Percentiles rank a stretch among this genome's conserved stretches.
These are phyloP conservation scores for Solanum ahanhuiri DNA, from an alignment of 257 asterid genomes.

Conservation along the genomic window DNA sequence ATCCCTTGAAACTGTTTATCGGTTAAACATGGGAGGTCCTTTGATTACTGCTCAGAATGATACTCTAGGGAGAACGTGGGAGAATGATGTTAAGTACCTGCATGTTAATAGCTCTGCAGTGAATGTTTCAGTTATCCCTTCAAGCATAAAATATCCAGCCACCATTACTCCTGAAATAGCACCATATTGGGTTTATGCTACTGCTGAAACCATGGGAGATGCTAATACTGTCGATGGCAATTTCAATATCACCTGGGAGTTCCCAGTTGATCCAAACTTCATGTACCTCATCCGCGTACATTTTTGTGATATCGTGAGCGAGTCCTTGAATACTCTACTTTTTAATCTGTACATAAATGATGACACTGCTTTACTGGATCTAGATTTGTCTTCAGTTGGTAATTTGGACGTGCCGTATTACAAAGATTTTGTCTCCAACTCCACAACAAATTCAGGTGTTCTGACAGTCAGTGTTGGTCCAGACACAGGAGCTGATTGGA, in stretches of 20 bases:
- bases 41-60: constrained; percentile 55
- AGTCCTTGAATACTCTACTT: constrained; percentile 38
- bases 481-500: constrained; percentile 25
- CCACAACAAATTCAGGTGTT: constrained; percentile 23
- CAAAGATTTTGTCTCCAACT: constrained; percentile 36
- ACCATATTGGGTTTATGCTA: constrained; percentile 54
- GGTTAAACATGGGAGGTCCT: constrained; percentile 74
- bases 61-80: constrained; percentile 68
- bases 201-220: constrained; percentile 75
- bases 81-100: constrained; percentile 58
- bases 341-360: constrained; percentile 48
- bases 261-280: constrained; percentile 49
- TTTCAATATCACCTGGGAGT: constrained; percentile 76
- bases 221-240: constrained; percentile 41
- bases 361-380: constrained; percentile 33
- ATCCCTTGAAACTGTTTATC: constrained; percentile 53
- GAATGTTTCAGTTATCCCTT: constrained; percentile 39
- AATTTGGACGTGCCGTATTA: constrained; percentile 45
- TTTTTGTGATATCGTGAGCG: constrained; percentile 74
- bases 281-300: constrained; percentile 48
- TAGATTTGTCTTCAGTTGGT: constrained; percentile 49
- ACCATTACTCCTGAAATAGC: constrained; percentile 50
- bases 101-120: constrained; percentile 55
- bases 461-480: constrained; percentile 64
- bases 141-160: constrained; percentile 31